phyloP scores from a whole-genome alignment of 2,329 filamentous ascomycete genomes.

The Domatiomyces globalis region DNA sequence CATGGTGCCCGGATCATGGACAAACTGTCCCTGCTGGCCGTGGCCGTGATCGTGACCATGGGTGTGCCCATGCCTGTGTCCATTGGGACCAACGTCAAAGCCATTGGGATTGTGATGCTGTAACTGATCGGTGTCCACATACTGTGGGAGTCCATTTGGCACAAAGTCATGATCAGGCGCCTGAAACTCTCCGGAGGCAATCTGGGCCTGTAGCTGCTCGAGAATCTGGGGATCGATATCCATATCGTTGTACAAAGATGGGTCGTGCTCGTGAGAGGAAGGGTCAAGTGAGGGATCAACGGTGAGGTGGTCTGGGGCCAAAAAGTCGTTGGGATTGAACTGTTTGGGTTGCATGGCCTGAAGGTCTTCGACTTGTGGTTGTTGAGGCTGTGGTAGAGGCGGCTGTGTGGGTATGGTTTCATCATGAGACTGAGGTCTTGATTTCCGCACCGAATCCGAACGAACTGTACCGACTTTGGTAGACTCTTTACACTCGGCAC shows the following conservation, averaged over 20 bases:
- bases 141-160: constrained; percentile 10
- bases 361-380: constrained; percentile 3
- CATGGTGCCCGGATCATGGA: neutral
- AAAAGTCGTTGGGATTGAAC: constrained; percentile 8
- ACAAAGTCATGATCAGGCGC: constrained; percentile 10
- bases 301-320: constrained; percentile 2
- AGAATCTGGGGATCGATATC: constrained; percentile 50
- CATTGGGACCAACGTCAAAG: constrained; percentile 3
- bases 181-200: constrained; percentile 11
- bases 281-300: neutral
- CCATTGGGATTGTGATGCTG: constrained; percentile 11
- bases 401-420: neutral
- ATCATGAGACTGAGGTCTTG: neutral
- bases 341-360: constrained; percentile 5
- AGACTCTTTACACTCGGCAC: constrained; percentile 72
- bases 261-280: constrained; percentile 12
- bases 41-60: constrained; percentile 3
- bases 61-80: neutral
- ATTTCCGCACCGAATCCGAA: constrained; percentile 16
- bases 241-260: constrained; percentile 35
- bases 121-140: constrained; percentile 12
- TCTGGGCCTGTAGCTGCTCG: constrained; percentile 31
- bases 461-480: constrained; percentile 40
- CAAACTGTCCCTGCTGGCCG: neutral
- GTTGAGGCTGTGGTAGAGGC: neutral